These are phyloP conservation scores for Nelumbo lutea DNA, from an alignment of 164 flowering plant species.

Conservation along the genomic window DNA sequence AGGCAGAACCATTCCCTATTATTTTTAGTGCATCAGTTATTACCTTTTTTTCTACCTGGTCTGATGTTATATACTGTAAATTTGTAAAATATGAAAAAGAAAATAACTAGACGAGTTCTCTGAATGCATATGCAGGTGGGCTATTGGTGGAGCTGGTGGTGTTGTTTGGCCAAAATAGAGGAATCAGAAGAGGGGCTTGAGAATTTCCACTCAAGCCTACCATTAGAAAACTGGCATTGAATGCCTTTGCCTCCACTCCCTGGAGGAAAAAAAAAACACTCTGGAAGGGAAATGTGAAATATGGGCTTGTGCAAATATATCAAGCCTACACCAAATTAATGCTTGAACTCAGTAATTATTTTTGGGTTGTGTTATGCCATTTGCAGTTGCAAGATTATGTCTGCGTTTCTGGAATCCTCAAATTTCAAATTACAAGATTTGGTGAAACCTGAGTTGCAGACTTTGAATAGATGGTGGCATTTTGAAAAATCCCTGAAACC, in stretches of 20 bases:
- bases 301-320: slow-evolving; percentile 39
- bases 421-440: slow-evolving; percentile 36
- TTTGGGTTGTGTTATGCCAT: slow-evolving; percentile 2
- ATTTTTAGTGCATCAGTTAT: too few relatives aligned
- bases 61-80: too few relatives aligned
- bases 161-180: slow-evolving; percentile 60
- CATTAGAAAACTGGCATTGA: slow-evolving; percentile 73
- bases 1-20: too few relatives aligned
- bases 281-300: slow-evolving; percentile 55
- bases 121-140: slow-evolving; percentile 45
- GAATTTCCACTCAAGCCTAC: slow-evolving; percentile 86
- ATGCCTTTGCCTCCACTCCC: slow-evolving; percentile 67
- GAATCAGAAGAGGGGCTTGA: slow-evolving; percentile 62
- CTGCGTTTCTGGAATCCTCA: slow-evolving; percentile 67
- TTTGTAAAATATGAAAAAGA: too few relatives aligned
- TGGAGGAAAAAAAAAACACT: slow-evolving; percentile 50
- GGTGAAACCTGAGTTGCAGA: slow-evolving; percentile 54
- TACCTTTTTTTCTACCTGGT: too few relatives aligned
- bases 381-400: slow-evolving; percentile 68
- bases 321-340: background rate
- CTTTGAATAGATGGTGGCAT: slow-evolving; percentile 53
- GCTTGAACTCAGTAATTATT: slow-evolving; percentile 4
- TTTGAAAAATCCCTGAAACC: slow-evolving; percentile 41
- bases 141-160: slow-evolving; percentile 68
- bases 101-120: background rate